Evolutionary conservation across 805 yeast species (phyloP).

Genomic region (Candida odintsovae): DNA sequence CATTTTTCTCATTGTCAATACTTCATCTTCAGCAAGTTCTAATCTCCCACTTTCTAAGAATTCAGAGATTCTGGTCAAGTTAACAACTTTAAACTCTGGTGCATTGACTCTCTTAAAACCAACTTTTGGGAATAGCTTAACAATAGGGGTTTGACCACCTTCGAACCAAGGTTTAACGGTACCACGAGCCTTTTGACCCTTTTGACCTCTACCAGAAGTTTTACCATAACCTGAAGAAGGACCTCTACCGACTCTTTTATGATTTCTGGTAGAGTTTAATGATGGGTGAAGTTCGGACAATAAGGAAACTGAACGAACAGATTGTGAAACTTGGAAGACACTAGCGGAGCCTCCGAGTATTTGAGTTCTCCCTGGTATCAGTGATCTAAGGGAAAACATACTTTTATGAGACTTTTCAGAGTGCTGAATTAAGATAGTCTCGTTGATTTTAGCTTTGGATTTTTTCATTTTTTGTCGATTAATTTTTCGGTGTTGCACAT

Average conservation of each 20-base stretch:
- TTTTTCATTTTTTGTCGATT: neutral
- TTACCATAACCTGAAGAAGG: conserved; percentile 91
- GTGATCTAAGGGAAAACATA: conserved; percentile 9
- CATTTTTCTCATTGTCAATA: conserved; percentile 72
- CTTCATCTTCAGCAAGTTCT: conserved; percentile 49
- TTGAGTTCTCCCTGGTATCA: conserved; percentile 1
- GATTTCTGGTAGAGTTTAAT: conserved; percentile 50
- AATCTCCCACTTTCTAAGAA: conserved; percentile 68
- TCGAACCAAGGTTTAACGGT: conserved; percentile 90
- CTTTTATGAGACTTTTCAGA: neutral
- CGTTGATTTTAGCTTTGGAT: neutral
- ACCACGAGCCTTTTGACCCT: conserved; percentile 97
- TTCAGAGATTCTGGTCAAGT: conserved; percentile 62
- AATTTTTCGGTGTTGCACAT: neutral
- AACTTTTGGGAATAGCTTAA: conserved; percentile 73
- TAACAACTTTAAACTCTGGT: conserved; percentile 42
- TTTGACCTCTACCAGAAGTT: conserved; percentile 95
- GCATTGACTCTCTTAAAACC: conserved; percentile 74
- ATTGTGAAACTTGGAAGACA: conserved; percentile 1
- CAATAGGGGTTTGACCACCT: conserved; percentile 97
- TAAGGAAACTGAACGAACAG: conserved; percentile 36
- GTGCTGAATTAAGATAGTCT: neutral
- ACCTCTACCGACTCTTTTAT: conserved; percentile 90
- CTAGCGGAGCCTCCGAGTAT: conserved; percentile 1
- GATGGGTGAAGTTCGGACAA: conserved; percentile 55